Conservation (phyloP, 768 basidiomycete genomes). For the Macrolepiota fuliginosa region DNA sequence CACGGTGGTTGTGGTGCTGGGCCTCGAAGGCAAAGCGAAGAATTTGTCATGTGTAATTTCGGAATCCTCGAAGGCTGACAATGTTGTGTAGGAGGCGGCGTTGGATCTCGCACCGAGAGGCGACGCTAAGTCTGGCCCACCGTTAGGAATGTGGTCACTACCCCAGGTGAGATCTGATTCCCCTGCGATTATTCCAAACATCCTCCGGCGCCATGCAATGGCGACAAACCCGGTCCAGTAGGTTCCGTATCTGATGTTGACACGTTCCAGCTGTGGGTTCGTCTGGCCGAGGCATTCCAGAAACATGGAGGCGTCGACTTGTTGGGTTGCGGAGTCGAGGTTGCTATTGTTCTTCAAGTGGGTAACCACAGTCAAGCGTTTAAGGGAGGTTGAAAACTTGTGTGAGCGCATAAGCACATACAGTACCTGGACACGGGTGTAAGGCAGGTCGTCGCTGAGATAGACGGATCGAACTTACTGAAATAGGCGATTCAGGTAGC, state of each 20-base stretch:
- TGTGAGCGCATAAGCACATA: not conserved
- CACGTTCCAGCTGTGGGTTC: not conserved
- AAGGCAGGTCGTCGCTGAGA: not conserved
- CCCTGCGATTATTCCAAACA: not conserved
- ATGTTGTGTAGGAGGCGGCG: not conserved
- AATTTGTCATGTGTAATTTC: slow-evolving; percentile 21
- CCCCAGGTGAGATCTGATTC: not conserved
- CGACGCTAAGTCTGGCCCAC: not conserved
- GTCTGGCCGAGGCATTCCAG: slow-evolving; percentile 1
- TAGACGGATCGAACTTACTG: slow-evolving; percentile 13
- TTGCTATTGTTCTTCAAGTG: not conserved
- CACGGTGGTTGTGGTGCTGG: slow-evolving; percentile 21
- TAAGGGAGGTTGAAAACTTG: not conserved
- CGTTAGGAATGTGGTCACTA: not conserved
- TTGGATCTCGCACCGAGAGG: not conserved
- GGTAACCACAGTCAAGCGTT: not conserved
- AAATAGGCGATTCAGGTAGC: slow-evolving; percentile 15
- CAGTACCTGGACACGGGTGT: not conserved
- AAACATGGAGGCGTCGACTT: not conserved
- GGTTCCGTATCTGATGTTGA: slow-evolving; percentile 5
- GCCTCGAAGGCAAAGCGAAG: slow-evolving; percentile 16
- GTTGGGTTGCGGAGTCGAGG: not conserved
- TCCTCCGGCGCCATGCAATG: not conserved
- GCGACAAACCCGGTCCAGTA: slow-evolving; percentile 4
- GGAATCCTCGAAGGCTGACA: slow-evolving; percentile 14